Evolutionary conservation across 1,284 basidiomycete species (phyloP), one percentile per base, ranked within the genome.

Genomic region (Apiotrichum montevideense): DNA sequence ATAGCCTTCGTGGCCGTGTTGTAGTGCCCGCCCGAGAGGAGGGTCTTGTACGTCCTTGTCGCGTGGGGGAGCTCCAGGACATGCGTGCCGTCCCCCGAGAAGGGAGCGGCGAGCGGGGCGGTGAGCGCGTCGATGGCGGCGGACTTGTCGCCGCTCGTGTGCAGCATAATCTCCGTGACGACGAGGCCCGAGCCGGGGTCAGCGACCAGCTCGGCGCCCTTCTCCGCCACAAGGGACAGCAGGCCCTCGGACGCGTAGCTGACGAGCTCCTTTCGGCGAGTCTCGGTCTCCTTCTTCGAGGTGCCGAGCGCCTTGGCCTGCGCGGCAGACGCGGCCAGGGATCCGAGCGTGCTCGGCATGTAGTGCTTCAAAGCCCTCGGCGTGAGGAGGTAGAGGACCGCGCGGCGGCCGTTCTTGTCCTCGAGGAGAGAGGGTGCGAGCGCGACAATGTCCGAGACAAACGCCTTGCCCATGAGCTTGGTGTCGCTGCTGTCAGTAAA

Each of bases 11-110:
- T 81, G 0, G 80, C 71, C 45, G 84, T 84, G 56, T 84, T 85
- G 75, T 85, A 93, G 72, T 92, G 90, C 0, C 90, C 90, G n/a
- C 90, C 90, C 67, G 91, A 87, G 0, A 94, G 80, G 10, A 93
- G 82, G 0, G 84, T 85, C 74, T 94, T 93, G 81, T 90, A 91
- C 53, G 90, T 71, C 45, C 90, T 81, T 2, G 87, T 86, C 2
- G 85, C 83, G 70, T 90, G 88, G 0, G 89, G 83, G 13, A 91
- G 80, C 67, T 91, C 85, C 58, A 92, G 85, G 8, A 82, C 80
- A 72, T 92, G 88, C 14, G 66, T 67, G 35, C 63, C 58, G 55
- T 66, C 66, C 59, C 66, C 81, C 0, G 84, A 82, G 68, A 87
- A 86, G 9, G 83, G 77, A 1, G 74, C 66, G 1, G 80, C 70